Base-by-base conservation (phyloP, 2,329 filamentous ascomycete species). In the Dothideomycetes sp. region DNA sequence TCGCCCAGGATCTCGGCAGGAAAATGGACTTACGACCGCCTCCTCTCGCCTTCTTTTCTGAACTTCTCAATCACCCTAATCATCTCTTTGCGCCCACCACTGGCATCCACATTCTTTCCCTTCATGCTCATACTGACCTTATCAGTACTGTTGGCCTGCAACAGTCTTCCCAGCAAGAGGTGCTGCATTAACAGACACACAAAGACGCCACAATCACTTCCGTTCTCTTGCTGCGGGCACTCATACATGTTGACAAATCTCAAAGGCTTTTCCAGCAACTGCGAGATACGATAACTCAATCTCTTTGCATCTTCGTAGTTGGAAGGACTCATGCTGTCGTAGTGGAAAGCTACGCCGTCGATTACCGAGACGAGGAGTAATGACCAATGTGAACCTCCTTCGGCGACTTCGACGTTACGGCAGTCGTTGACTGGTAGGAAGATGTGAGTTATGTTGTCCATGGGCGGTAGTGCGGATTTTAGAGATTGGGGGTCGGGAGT, bases 361-460 rank as follows among this genome's bases (percentile, higher is more conserved):
- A 94, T 78, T 28, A 87, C 74, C 10, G 81, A 87, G 22, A 98
- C 88, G 2, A 98, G 75, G 1, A 98, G 77, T 0, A 98, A 69
- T 0, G 86, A 94, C 91, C 91, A 98, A 61, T 98, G 91, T 3
- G 82, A 84, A 27, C 91, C 91, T 28, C 84, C 86, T 64, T 95
- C 88, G n/a, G 86, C 80, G 43, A 81, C 67, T 35, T 72, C 74
- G 33, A 82, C 76, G 51, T 86, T 84, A 33, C 74, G 73, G 53
- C 80, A 84, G 65, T 98, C 88, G 63, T 95, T 96, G 59, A 98
- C 82, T 15, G 91, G 91, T 3, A 98, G 76, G 65, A 98, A 98
- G 52, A 95, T 82, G 63, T 98, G 91, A 4, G 88, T 93, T 29
- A 84, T 83, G 41, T 73, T 73, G 25, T 65, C 67, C 63, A 96